Evolutionary conservation across 2,329 filamentous ascomycete species (phyloP).

Genomic region (Hypoxylon sp.): DNA sequence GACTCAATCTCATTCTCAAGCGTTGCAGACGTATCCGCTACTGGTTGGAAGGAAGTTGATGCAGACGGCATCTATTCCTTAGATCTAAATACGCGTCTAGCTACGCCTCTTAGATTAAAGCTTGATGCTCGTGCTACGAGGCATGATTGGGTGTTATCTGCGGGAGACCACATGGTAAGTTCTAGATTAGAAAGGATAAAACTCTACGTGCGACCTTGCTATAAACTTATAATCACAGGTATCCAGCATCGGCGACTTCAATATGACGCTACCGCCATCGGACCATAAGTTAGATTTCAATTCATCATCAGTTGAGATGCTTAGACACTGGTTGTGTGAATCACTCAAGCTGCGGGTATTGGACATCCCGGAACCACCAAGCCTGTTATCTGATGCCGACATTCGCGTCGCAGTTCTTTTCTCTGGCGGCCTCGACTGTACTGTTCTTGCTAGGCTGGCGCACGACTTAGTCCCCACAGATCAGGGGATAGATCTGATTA

Average conservation of each 20-base stretch:
- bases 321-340: conserved; percentile 69
- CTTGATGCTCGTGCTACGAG: conserved; percentile 41
- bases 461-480: conserved; percentile 80
- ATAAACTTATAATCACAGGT: conserved; percentile 65
- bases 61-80: conserved; percentile 85
- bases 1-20: conserved; percentile 76
- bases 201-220: conserved; percentile 50
- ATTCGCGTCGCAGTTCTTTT: conserved; percentile 84
- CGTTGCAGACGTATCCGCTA: conserved; percentile 69
- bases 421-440: conserved; percentile 95
- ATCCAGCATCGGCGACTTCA: conserved; percentile 69
- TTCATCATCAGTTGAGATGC: conserved; percentile 66
- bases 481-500: conserved; percentile 87
- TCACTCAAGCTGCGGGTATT: conserved; percentile 77
- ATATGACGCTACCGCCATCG: conserved; percentile 59
- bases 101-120: conserved; percentile 25
- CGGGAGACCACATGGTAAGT: conserved; percentile 64
- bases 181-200: conserved; percentile 10
- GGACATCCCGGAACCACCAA: conserved; percentile 73
- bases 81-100: conserved; percentile 61
- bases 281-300: conserved; percentile 54
- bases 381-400: conserved; percentile 53
- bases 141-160: conserved; percentile 56
- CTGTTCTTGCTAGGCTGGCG: conserved; percentile 83
- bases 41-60: conserved; percentile 83